phyloP scores from a whole-genome alignment of 169 alveolate genomes.

The Eimeria nieschulzi region DNA sequence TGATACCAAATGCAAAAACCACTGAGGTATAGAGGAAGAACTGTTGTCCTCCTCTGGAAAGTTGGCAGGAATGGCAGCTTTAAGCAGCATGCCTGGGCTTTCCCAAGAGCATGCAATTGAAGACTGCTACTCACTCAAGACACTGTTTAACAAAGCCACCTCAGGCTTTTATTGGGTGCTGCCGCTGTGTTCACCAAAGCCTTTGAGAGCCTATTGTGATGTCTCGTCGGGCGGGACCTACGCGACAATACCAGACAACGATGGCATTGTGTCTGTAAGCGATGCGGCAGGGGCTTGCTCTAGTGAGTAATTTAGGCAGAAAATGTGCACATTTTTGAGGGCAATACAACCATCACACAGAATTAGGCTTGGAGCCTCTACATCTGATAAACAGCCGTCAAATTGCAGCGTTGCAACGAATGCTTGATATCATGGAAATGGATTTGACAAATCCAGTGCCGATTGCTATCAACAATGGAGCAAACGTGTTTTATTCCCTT shows the following conservation, averaged over 20 bases:
- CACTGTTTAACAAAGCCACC: constrained; percentile 82
- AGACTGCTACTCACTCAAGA: constrained; percentile 88
- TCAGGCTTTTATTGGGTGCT: constrained; percentile 90
- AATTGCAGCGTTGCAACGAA: constrained; percentile 50
- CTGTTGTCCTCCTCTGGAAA: not conserved
- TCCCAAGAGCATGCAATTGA: constrained; percentile 74
- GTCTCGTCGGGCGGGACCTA: constrained; percentile 88
- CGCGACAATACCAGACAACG: constrained; percentile 77
- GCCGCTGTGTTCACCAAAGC: constrained; percentile 86
- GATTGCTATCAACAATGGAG: constrained; percentile 75
- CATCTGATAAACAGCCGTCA: constrained; percentile 76
- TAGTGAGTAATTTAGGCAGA: not conserved
- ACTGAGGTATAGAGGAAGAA: not conserved
- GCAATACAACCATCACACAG: constrained; percentile 10
- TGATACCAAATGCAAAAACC: not conserved
- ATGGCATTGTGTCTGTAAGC: not conserved
- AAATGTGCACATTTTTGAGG: not conserved
- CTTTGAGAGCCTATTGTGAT: constrained; percentile 90
- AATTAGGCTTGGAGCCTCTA: constrained; percentile 78
- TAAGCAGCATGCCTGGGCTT: constrained; percentile 4
- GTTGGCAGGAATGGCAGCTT: not conserved
- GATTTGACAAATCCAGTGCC: constrained; percentile 79
- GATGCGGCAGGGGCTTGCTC: not conserved
- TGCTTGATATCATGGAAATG: constrained; percentile 72
- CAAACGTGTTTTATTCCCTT: constrained; percentile 75